These are phyloP conservation scores for Neospora caninum DNA, from an alignment of 169 alveolate species.

Conservation along the genomic window DNA sequence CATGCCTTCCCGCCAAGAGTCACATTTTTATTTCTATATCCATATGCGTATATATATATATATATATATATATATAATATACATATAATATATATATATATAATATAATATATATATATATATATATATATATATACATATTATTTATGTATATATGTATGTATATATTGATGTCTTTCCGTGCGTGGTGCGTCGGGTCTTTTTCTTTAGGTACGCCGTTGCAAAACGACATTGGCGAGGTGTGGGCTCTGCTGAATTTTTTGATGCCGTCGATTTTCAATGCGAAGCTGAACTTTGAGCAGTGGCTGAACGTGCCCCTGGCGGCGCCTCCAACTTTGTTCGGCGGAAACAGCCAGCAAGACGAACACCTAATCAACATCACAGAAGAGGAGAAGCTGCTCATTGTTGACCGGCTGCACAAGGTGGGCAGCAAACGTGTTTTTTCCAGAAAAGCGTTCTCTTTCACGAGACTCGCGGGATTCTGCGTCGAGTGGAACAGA, in stretches of 20 bases:
- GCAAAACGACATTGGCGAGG: conserved; percentile 94
- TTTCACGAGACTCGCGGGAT: not conserved
- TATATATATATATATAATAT: not conserved
- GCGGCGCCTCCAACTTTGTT: conserved; percentile 22
- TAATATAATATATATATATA: not conserved
- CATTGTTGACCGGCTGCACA: conserved; percentile 94
- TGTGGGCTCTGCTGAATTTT: conserved; percentile 96
- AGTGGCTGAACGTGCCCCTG: conserved; percentile 56
- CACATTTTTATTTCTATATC: not conserved
- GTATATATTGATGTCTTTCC: not conserved
- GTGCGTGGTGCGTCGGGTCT: not conserved
- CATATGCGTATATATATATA: not conserved
- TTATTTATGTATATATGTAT: not conserved
- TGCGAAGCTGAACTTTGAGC: conserved; percentile 55
- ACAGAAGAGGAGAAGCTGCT: conserved; percentile 80
- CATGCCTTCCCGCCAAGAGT: not conserved
- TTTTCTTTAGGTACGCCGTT: conserved; percentile 94
- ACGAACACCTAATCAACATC: conserved; percentile 45
- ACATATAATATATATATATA: not conserved
- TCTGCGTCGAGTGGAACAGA: not conserved
- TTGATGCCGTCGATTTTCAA: conserved; percentile 88
- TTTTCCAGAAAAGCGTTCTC: conserved; percentile 82
- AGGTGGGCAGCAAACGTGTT: conserved; percentile 88
- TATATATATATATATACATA: not conserved
- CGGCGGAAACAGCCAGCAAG: conserved; percentile 10